Conservation (phyloP, 2,329 filamentous ascomycete species). For the Aureobasidium namibiae region DNA sequence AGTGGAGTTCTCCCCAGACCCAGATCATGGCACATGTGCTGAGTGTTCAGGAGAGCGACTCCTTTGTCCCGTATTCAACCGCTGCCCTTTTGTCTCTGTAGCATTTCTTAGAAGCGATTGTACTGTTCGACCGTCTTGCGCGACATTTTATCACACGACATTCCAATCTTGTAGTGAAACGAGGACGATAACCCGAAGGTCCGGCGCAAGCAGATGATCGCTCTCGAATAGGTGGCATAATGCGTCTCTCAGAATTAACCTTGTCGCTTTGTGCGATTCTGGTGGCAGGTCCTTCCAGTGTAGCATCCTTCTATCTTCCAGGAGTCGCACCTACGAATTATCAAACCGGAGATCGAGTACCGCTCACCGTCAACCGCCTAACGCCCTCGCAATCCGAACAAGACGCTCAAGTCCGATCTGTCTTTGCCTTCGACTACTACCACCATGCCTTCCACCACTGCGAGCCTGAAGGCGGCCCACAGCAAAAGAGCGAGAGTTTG, state of each 20-base stretch:
- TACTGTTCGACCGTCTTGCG: background rate
- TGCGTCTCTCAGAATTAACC: conserved; percentile 9
- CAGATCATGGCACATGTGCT: background rate
- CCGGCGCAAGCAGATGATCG: background rate
- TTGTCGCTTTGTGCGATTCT: conserved; percentile 18
- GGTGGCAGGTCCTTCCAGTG: conserved; percentile 24
- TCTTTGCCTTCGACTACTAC: conserved; percentile 96
- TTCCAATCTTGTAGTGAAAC: background rate
- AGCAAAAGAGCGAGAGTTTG: conserved; percentile 77
- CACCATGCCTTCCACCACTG: conserved; percentile 83
- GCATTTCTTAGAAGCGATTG: background rate
- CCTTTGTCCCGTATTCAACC: conserved; percentile 1
- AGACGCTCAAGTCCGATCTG: conserved; percentile 79
- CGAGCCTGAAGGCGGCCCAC: conserved; percentile 63
- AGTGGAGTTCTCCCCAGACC: conserved; percentile 7
- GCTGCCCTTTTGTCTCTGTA: background rate
- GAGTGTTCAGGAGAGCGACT: background rate
- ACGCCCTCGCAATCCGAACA: conserved; percentile 71
- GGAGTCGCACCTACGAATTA: conserved; percentile 94
- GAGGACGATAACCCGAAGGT: background rate
- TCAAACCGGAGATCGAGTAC: conserved; percentile 67
- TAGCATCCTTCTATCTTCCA: conserved; percentile 78
- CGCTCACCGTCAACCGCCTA: conserved; percentile 86
- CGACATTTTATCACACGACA: background rate
- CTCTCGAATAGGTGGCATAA: background rate